Conservation (phyloP, 164 flowering plant species). For the Amborella trichopoda region DNA sequence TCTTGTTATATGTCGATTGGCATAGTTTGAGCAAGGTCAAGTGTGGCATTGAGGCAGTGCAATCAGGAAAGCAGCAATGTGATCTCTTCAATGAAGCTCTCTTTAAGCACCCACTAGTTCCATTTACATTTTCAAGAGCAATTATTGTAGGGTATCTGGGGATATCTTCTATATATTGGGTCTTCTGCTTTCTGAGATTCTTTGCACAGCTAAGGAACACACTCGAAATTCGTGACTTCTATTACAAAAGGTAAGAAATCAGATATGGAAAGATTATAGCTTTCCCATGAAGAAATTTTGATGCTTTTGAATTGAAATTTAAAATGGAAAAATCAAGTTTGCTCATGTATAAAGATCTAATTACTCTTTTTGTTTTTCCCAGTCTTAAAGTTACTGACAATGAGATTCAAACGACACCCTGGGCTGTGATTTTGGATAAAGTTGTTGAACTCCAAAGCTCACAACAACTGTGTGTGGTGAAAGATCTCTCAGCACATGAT, state of each 20-base stretch:
- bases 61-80: constrained; percentile 88
- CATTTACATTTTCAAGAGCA: constrained; percentile 62
- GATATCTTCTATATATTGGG: constrained; percentile 73
- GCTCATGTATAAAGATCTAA: neutral
- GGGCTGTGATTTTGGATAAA: constrained; percentile 86
- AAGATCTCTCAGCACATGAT: constrained; percentile 90
- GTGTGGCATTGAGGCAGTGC: constrained; percentile 98
- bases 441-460: constrained; percentile 67
- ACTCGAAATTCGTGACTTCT: constrained; percentile 69
- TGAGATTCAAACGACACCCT: constrained; percentile 84
- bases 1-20: constrained; percentile 88
- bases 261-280: no score
- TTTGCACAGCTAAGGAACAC: constrained; percentile 75
- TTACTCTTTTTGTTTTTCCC: constrained; percentile 15
- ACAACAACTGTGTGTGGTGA: constrained; percentile 79
- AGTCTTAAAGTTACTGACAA: constrained; percentile 82
- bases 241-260: constrained; percentile 57
- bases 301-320: no score
- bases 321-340: no score
- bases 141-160: constrained; percentile 84
- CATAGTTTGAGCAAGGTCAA: constrained; percentile 85
- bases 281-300: no score
- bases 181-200: constrained; percentile 83
- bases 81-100: constrained; percentile 88
- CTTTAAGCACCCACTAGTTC: constrained; percentile 74